Percentiles rank a stretch among this genome's conserved stretches.
phyloP scores from a whole-genome alignment of 129 eudicot species.

The Glebionis coronaria region DNA sequence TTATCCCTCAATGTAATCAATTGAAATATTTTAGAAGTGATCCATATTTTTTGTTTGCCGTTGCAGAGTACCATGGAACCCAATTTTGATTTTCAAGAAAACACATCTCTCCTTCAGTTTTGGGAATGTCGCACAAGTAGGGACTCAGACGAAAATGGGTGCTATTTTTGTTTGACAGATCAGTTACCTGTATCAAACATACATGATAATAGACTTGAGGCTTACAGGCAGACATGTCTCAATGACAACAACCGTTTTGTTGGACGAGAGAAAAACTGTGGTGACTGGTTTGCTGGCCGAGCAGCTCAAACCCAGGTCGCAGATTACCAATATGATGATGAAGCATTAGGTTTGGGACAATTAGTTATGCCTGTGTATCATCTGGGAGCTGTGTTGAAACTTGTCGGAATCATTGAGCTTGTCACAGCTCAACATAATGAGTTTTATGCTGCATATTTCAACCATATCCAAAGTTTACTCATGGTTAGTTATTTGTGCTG shows the following conservation, averaged over 20 bases:
- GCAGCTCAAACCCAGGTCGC: constrained; percentile 8
- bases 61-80: too few relatives aligned
- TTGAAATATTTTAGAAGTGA: too few relatives aligned
- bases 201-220: background rate
- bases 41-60: too few relatives aligned
- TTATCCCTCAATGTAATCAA: too few relatives aligned
- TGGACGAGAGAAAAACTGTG: background rate
- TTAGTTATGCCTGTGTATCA: constrained; percentile 7
- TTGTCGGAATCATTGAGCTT: constrained; percentile 12
- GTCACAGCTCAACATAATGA: constrained; percentile 6
- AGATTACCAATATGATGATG: constrained; percentile 1
- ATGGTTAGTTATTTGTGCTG: background rate
- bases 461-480: background rate
- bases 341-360: constrained; percentile 1
- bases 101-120: constrained; percentile 5
- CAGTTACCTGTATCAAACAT: background rate
- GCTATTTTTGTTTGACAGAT: background rate
- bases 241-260: too few relatives aligned
- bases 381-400: background rate
- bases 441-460: background rate
- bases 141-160: background rate
- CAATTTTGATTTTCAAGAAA: background rate
- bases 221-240: constrained; percentile 7
- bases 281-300: constrained; percentile 11
- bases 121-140: background rate